These are phyloP conservation scores for Xylaria longipes DNA, from an alignment of 495 filamentous ascomycete genomes.

Conservation along the genomic window DNA sequence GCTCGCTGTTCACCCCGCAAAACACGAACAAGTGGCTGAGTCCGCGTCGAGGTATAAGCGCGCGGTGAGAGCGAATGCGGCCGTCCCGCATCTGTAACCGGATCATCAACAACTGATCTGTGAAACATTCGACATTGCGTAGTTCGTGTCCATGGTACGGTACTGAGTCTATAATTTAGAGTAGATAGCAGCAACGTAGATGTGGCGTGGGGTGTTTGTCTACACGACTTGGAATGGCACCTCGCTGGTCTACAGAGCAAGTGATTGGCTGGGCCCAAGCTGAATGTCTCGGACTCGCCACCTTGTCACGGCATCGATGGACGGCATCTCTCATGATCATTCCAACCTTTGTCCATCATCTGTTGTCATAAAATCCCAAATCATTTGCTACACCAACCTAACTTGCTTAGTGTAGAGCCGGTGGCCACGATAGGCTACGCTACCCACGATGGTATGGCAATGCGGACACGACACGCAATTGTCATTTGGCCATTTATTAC, in stretches of 20 bases:
- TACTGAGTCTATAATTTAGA: not conserved
- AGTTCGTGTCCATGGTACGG: not conserved
- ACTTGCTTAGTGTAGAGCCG: conserved; percentile 15
- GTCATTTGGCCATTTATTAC: conserved; percentile 18
- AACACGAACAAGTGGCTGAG: conserved; percentile 18
- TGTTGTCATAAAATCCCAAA: not conserved
- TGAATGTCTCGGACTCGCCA: conserved; percentile 30
- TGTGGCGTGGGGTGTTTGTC: not conserved
- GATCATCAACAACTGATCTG: too few relatives aligned
- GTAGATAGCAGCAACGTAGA: not conserved
- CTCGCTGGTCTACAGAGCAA: not conserved
- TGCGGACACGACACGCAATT: conserved; percentile 18
- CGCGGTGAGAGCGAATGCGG: conserved; percentile 24
- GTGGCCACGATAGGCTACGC: not conserved
- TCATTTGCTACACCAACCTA: not conserved
- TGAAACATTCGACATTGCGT: not conserved
- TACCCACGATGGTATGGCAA: not conserved
- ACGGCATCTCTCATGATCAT: conserved; percentile 11
- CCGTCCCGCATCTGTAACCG: not conserved
- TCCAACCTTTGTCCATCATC: not conserved
- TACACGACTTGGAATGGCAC: not conserved
- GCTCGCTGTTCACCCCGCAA: conserved; percentile 18
- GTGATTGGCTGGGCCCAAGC: conserved; percentile 9
- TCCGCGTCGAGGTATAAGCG: conserved; percentile 18
- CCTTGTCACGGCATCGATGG: conserved; percentile 6